Base-by-base conservation (phyloP, 2,329 filamentous ascomycete genomes). In the Fusarium bulbicola region DNA sequence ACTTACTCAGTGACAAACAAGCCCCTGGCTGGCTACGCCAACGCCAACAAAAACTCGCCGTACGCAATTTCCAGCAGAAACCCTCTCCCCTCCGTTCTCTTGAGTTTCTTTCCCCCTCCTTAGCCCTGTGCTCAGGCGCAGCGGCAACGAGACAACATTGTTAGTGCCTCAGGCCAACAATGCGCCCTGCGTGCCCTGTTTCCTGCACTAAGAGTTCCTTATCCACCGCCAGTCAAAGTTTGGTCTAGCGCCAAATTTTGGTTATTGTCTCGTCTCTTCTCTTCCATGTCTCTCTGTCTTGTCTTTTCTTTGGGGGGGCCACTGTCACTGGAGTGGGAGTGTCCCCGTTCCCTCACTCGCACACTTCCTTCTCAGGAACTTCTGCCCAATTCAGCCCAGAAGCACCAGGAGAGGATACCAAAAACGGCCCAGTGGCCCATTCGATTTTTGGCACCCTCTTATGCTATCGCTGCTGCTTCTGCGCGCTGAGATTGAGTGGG, bases 201-300 rank as follows among this genome's bases (percentile, higher is more conserved):
- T 69, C 36, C 74, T 75, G 70, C 78, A 76, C 80, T 81, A 81
- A 79, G 77, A 79, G 74, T 77, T 77, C 70, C 74, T 76, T 78
- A 78, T 79, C 79, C 79, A 80, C 80, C 79, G 76, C 80, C 77
- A 80, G 77, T 77, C 80, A 76, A 74, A 52, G 68, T 81, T 81
- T 76, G 80, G 80, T 71, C 75, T 81, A 81, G 80, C 80, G 80
- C 75, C 75, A 74, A 61, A 72, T 69, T 75, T 75, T 73, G 68
- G 61, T 69, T 57, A 63, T 74, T 74, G 77, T 73, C 70, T 74
- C 69, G 72, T 74, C 71, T 67, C 70, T 77, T 68, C 52, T 62
- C 71, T 69, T 74, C 69, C 68, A 74, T 74, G 68, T 70, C 74
- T 76, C 68, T 73, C 70, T 73, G 67, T 70, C 67, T 66, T 72